phyloP scores from a whole-genome alignment of 2,329 filamentous ascomycete species.

The Penicillium sp. region DNA sequence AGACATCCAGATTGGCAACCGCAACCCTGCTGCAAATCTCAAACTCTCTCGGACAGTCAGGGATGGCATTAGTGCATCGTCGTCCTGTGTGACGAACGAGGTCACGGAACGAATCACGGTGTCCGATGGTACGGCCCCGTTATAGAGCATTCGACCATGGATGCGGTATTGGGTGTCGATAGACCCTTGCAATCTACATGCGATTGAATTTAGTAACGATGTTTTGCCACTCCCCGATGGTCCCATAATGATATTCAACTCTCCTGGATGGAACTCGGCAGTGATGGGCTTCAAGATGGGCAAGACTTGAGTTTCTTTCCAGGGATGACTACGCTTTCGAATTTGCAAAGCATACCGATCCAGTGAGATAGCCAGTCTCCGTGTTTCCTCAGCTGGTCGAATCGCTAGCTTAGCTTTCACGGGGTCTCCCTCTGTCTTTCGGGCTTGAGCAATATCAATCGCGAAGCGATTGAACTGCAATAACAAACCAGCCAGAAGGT shows the following conservation, averaged over 20 bases:
- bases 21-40: conserved; percentile 67
- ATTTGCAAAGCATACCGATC: conserved; percentile 64
- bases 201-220: conserved; percentile 71
- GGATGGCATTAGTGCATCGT: conserved; percentile 71
- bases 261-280: conserved; percentile 65
- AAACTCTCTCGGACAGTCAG: conserved; percentile 75
- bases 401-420: conserved; percentile 69
- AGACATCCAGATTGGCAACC: conserved; percentile 69
- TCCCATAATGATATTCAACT: conserved; percentile 76
- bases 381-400: conserved; percentile 53
- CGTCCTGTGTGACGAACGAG: conserved; percentile 76
- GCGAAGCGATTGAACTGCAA: conserved; percentile 65
- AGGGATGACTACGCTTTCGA: conserved; percentile 58
- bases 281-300: conserved; percentile 66
- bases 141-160: conserved; percentile 66
- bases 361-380: conserved; percentile 65
- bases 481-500: conserved; percentile 59
- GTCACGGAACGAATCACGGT: conserved; percentile 69
- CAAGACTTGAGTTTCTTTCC: conserved; percentile 42
- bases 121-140: conserved; percentile 65
- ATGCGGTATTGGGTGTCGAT: conserved; percentile 62
- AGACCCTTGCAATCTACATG: conserved; percentile 63
- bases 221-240: conserved; percentile 77
- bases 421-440: conserved; percentile 58
- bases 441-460: conserved; percentile 67